Percentiles rank a stretch among this genome's conserved stretches.
phyloP scores from a whole-genome alignment of 345 rosid species.

The Lepidium africanum region DNA sequence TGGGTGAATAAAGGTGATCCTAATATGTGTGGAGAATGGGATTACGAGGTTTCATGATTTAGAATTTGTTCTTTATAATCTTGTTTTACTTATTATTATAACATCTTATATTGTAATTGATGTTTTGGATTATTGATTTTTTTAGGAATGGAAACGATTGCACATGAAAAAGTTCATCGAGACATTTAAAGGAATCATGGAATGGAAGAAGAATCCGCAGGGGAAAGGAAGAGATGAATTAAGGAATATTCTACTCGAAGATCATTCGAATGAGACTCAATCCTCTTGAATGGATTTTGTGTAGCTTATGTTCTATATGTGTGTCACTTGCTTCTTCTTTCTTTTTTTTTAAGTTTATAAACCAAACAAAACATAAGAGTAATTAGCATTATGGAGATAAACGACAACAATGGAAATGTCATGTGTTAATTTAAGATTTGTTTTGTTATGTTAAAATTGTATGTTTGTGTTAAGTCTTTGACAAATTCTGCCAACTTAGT shows the following conservation, averaged over 20 bases:
- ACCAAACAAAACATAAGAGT: neutral
- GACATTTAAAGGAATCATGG: constrained; percentile 42
- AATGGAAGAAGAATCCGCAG: constrained; percentile 56
- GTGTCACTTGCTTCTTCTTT: too few species aligned
- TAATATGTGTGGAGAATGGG: constrained; percentile 75
- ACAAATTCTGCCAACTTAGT: neutral
- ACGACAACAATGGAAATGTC: neutral
- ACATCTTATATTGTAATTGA: too few species aligned
- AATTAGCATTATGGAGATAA: neutral
- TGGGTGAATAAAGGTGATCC: constrained; percentile 59
- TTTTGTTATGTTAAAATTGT: neutral
- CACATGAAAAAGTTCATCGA: constrained; percentile 51
- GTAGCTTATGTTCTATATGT: too few species aligned
- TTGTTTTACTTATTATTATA: neutral
- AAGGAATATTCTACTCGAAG: neutral
- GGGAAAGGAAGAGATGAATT: constrained; percentile 40
- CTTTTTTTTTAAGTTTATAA: too few species aligned
- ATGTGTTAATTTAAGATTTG: neutral
- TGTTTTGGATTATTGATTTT: neutral
- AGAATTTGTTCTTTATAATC: too few species aligned
- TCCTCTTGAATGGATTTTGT: neutral
- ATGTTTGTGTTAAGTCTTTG: neutral
- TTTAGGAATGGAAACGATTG: constrained; percentile 57
- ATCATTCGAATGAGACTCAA: neutral
- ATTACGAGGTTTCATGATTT: constrained; percentile 54